These are phyloP conservation scores for Hanseniaspora uvarum DNA, from an alignment of 1,139 yeast genomes.

Conservation along the genomic window DNA sequence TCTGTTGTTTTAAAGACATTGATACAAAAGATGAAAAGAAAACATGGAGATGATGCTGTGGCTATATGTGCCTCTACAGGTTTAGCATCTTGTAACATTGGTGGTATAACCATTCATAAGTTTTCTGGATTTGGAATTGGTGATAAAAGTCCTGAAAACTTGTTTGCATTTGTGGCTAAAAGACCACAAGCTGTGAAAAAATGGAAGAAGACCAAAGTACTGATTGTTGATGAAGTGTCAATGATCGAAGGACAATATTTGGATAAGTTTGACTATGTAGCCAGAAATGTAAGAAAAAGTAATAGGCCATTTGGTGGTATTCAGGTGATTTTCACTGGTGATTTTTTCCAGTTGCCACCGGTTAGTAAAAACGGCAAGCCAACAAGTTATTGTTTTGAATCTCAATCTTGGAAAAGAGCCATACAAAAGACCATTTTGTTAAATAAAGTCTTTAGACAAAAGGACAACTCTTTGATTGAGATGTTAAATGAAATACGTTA, in stretches of 20 bases:
- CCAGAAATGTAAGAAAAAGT: conserved; percentile 41
- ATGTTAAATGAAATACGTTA: conserved; percentile 66
- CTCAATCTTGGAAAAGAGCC: conserved; percentile 45
- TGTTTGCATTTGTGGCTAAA: conserved; percentile 40
- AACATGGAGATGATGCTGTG: conserved; percentile 41
- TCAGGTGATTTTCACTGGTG: conserved; percentile 70
- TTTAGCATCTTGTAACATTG: conserved; percentile 77
- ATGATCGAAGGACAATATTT: conserved; percentile 67
- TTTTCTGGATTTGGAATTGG: conserved; percentile 76
- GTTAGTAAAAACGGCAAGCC: conserved; percentile 38
- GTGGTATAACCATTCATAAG: conserved; percentile 71
- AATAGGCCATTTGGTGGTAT: conserved; percentile 67
- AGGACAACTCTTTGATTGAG: conserved; percentile 52
- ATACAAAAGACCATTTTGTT: conserved; percentile 49
- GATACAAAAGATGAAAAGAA: conserved; percentile 38
- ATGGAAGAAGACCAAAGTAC: conserved; percentile 54
- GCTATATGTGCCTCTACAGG: conserved; percentile 92
- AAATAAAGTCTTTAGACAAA: conserved; percentile 61
- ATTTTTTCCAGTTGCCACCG: conserved; percentile 80
- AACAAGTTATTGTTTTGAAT: conserved; percentile 46
- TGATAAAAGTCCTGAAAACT: conserved; percentile 36
- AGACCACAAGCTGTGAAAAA: conserved; percentile 39
- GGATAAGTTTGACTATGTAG: conserved; percentile 55
- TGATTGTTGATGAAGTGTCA: conserved; percentile 72
- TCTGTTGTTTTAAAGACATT: conserved; percentile 60